Evolutionary conservation across 2,329 filamentous ascomycete genomes (phyloP).

Genomic region (Talaromyces sp.): DNA sequence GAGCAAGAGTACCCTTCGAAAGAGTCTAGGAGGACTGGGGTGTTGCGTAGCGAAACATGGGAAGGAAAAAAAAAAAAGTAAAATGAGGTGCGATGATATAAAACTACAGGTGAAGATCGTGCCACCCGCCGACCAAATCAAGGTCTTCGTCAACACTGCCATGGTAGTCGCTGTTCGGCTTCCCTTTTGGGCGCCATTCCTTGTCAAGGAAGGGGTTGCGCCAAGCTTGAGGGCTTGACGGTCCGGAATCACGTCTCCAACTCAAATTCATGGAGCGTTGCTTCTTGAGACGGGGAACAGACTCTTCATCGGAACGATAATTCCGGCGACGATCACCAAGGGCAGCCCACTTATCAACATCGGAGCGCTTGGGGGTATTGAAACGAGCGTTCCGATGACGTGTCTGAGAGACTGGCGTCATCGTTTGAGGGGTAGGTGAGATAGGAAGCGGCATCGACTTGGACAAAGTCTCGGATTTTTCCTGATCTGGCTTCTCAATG

Average conservation of each 20-base stretch:
- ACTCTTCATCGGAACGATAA: slow-evolving; percentile 53
- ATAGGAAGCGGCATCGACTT: slow-evolving; percentile 60
- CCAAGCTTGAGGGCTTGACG: slow-evolving; percentile 34
- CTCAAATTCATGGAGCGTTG: slow-evolving; percentile 42
- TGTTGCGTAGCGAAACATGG: slow-evolving; percentile 9
- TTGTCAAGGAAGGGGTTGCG: slow-evolving; percentile 42
- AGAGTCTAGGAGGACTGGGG: slow-evolving; percentile 16
- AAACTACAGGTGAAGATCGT: slow-evolving; percentile 63
- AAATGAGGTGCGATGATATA: slow-evolving; percentile 19
- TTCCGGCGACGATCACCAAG: slow-evolving; percentile 80
- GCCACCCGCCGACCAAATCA: slow-evolving; percentile 95
- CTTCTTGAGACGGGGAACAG: slow-evolving; percentile 45
- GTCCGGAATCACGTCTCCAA: slow-evolving; percentile 43
- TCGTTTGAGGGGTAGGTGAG: slow-evolving; percentile 68
- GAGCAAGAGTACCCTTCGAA: slow-evolving; percentile 10
- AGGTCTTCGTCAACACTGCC: slow-evolving; percentile 62
- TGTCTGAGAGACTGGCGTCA: slow-evolving; percentile 37
- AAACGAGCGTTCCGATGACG: slow-evolving; percentile 50
- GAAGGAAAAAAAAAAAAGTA: slow-evolving; percentile 1
- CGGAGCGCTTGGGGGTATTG: slow-evolving; percentile 54
- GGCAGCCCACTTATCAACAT: slow-evolving; percentile 81
- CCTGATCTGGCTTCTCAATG: slow-evolving; percentile 29
- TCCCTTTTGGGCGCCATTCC: slow-evolving; percentile 45
- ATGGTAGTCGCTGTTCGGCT: slow-evolving; percentile 48
- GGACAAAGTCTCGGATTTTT: slow-evolving; percentile 4